Conservation (phyloP, 495 filamentous ascomycete species). For the Penicillium angulare region DNA sequence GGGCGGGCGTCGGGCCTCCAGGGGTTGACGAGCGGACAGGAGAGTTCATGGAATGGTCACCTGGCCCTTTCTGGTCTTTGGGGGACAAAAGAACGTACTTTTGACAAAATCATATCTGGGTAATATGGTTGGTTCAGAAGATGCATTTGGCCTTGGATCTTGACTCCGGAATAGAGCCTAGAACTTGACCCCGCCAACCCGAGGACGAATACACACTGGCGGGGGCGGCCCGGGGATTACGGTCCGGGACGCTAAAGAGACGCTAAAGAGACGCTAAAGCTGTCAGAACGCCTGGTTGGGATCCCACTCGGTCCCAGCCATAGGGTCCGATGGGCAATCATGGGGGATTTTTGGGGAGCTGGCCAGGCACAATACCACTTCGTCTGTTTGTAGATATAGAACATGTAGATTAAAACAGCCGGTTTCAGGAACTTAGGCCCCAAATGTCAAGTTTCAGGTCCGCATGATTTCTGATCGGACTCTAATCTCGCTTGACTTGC, state of each 20-base stretch:
- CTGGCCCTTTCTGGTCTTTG: not conserved
- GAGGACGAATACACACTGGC: not conserved
- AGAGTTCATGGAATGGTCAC: not conserved
- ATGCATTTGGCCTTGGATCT: not conserved
- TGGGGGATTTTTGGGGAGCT: too few species aligned
- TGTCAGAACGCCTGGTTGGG: conserved; percentile 18
- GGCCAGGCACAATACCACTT: not conserved
- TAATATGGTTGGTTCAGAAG: not conserved
- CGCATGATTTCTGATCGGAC: not conserved
- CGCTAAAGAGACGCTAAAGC: conserved; percentile 23
- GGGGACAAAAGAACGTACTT: not conserved
- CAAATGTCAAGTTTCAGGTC: too few species aligned
- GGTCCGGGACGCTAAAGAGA: too few species aligned
- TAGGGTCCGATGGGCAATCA: conserved; percentile 24
- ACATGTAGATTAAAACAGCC: not conserved
- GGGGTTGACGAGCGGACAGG: not conserved
- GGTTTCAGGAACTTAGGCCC: not conserved
- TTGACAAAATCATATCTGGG: not conserved
- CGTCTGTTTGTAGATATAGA: too few species aligned
- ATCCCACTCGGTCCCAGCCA: conserved; percentile 7
- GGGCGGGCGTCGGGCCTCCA: not conserved
- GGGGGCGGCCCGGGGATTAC: conserved; percentile 24
- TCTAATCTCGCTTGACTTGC: too few species aligned
- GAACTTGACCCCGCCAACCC: conserved; percentile 5
- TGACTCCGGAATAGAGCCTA: conserved; percentile 3